phyloP scores from a whole-genome alignment of 2,329 filamentous ascomycete species.

The Cytospora schulzeri region DNA sequence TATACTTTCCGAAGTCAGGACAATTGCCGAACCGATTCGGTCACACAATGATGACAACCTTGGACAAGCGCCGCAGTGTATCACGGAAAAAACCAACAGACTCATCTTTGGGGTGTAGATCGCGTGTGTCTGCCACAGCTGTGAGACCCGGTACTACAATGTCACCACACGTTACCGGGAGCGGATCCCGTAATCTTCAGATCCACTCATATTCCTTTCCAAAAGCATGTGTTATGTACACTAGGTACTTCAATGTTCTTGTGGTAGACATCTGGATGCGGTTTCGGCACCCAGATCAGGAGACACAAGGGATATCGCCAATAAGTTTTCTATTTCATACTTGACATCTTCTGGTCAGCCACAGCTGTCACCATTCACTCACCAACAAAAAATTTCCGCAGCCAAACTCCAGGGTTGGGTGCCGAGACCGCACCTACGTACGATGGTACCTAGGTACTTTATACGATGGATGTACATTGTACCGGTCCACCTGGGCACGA shows the following conservation, averaged over 20 bases:
- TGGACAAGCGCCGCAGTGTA: conserved; percentile 18
- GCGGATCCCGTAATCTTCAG: neutral
- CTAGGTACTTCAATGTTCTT: no score
- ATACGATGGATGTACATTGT: neutral
- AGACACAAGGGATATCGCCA: neutral
- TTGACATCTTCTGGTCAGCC: neutral
- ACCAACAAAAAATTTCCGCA: neutral
- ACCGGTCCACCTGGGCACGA: neutral
- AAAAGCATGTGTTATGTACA: neutral
- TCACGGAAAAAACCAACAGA: conserved; percentile 13
- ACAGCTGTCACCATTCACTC: neutral
- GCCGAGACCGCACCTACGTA: neutral
- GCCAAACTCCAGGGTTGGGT: neutral
- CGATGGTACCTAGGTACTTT: neutral
- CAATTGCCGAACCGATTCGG: conserved; percentile 16
- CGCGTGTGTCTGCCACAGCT: conserved; percentile 18
- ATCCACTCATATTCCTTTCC: neutral
- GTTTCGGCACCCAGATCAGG: neutral
- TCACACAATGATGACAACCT: conserved; percentile 17
- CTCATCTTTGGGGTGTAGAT: conserved; percentile 16
- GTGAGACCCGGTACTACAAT: conserved; percentile 16
- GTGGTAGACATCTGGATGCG: neutral
- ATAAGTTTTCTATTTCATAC: neutral
- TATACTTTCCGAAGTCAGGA: neutral
- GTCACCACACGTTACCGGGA: conserved; percentile 8